Base-by-base conservation (phyloP, 73 alveolate species). In the Paramecium caudatum region DNA sequence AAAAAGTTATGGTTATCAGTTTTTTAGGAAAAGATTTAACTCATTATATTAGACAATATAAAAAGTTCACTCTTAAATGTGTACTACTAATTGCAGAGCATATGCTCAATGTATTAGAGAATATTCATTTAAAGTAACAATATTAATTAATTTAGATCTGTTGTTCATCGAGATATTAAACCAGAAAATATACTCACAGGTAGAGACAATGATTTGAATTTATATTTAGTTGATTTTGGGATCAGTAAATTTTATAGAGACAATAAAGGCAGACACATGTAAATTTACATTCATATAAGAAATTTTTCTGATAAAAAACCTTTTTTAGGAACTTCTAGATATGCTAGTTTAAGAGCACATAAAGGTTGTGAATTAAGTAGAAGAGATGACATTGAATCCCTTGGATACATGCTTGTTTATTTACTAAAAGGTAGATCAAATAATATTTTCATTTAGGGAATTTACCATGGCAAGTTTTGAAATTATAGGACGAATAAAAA, bases 401-500 rank as follows among this genome's bases (percentile, higher is more conserved):
- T 94, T 37, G 97, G 97, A 7, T 95, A 95, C 30, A 96, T 96
- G 17, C 70, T 96, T 81, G 80, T 93, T 84, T 93, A 93, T 50
- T 90, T 93, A 50, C 19, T 46, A 43, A 91, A 93, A 46, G 95
- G 97, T 27, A 21, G 8, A 74, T 23, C 43, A 48, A 48, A 17
- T 41, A 7, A 9, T 12, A 69, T 36, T 43, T 41, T 19, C 15
- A 74, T 19, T 74, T 45, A 41, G 95, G 97, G 21, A 70, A 65
- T 36, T 47, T 93, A 61, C 99, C 99, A 34, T 97, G 99, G 99
- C 96, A 95, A 82, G 99, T 98, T 3, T 91, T 95, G 87, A 88
- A 93, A 85, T 98, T 98, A 0, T 41, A 80, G 25, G 93, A 86
- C 16, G 61, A 63, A 63, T 80, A 86, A 17, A 86, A 86, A 63